These are phyloP conservation scores for Collybia mongolica DNA, from an alignment of 768 basidiomycete species.

Conservation along the genomic window DNA sequence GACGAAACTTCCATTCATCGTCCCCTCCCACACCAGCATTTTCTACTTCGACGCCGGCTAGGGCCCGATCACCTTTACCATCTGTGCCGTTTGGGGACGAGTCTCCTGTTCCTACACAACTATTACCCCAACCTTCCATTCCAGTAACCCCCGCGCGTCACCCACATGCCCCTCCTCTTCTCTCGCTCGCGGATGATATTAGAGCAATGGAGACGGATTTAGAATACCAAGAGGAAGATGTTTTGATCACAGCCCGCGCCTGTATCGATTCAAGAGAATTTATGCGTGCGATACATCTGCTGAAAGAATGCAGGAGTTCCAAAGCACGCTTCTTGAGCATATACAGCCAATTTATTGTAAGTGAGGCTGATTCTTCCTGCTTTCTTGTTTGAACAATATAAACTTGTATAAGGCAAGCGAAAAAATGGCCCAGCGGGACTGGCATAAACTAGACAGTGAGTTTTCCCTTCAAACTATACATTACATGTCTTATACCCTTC, in stretches of 20 bases:
- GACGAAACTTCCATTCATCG: conserved; percentile 25
- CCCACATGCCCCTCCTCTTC: conserved; percentile 34
- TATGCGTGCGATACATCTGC: conserved; percentile 62
- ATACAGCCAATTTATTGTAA: conserved; percentile 86
- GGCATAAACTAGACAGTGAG: conserved; percentile 81
- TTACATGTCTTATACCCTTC: conserved; percentile 4
- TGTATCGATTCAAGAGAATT: conserved; percentile 81
- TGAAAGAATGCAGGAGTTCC: conserved; percentile 64
- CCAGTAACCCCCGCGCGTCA: conserved; percentile 26
- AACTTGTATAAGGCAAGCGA: conserved; percentile 65
- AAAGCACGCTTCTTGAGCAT: conserved; percentile 75
- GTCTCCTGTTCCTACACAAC: conserved; percentile 32
- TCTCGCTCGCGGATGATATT: conserved; percentile 29
- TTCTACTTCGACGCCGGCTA: conserved; percentile 61
- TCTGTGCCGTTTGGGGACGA: conserved; percentile 34
- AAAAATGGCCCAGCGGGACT: conserved; percentile 76
- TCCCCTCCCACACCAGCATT: conserved; percentile 32
- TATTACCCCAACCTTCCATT: conserved; percentile 24
- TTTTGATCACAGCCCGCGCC: conserved; percentile 67
- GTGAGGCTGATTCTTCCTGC: conserved; percentile 23
- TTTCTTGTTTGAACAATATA: neutral
- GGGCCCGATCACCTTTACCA: conserved; percentile 39
- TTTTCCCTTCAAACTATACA: conserved; percentile 5
- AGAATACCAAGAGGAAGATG: conserved; percentile 67
- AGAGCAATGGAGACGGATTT: conserved; percentile 40